Base-by-base conservation (phyloP, 2,329 filamentous ascomycete genomes). In the Pseudocercospora ulei region DNA sequence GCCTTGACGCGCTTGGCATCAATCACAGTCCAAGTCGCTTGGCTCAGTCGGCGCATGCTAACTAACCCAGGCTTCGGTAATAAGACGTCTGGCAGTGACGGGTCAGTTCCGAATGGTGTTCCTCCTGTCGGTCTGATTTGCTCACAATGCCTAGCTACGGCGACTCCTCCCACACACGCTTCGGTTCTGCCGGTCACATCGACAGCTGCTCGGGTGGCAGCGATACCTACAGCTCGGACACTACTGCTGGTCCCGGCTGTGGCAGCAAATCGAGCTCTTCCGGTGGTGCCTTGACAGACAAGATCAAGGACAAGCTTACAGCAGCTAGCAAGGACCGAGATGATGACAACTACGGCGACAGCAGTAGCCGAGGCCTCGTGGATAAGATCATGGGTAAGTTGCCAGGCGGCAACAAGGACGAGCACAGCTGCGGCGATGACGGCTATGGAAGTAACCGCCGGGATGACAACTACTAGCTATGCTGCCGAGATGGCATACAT, bases 221-320 rank as follows among this genome's bases (percentile, higher is more conserved):
- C 19, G 39, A 37, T 4, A n/a, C n/a, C n/a, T 30, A 29, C 14
- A 33, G 39, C 7, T 37, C 39, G 7, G 39, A 31, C 19, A 43
- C 25, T 6, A 39, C 31, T 3, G 39, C 31, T 16, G 43, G 43
- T 13, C 13, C 34, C 12, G 39, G 38, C 7, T 43, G 24, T 7
- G 35, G 43, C 18, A 38, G 38, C 19, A 41, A 40, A 11, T 30
- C 36, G 11, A 25, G 28, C 7, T 41, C 17, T 9, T 43, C 16
- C 18, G 38, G 28, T 13, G 30, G 41, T n/a, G 26, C 25, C 20
- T 11, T 39, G 11, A 31, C 28, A 28, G 34, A 37, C n/a, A 39
- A 37, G 38, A 33, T 29, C 60, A 87, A 95, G 69, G 41, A 43
- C 28, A 42, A 46, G 18, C 7, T 43, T 12, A 12, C 26, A 22